phyloP scores from a whole-genome alignment of 306 rosid genomes.

The Rosa multiflora region DNA sequence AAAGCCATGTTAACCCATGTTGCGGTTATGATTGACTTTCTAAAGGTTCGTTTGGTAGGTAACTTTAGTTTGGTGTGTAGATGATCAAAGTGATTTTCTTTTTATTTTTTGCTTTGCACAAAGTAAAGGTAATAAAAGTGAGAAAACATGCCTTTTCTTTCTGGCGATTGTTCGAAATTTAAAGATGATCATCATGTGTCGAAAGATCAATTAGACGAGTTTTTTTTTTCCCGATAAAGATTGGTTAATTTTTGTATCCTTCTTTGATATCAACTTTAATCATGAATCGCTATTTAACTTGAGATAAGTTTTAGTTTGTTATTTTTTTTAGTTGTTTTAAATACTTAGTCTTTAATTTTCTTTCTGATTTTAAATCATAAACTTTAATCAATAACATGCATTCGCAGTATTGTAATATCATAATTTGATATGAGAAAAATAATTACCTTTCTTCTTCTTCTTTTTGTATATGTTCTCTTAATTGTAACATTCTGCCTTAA shows the following conservation, averaged over 20 bases:
- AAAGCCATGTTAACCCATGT: conserved; percentile 23
- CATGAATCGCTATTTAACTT: not conserved
- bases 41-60: conserved; percentile 23
- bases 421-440: too few species aligned
- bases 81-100: conserved; percentile 11
- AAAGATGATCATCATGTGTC: not conserved
- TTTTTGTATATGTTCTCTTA: too few species aligned
- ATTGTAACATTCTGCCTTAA: too few species aligned
- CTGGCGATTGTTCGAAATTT: not conserved
- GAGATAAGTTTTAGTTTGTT: not conserved
- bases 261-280: not conserved
- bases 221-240: not conserved
- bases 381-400: too few species aligned
- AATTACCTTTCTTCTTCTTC: too few species aligned
- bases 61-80: conserved; percentile 1
- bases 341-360: too few species aligned
- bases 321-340: too few species aligned
- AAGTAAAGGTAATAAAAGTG: conserved; percentile 28
- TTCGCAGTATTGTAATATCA: too few species aligned
- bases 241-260: not conserved
- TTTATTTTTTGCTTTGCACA: conserved; percentile 11
- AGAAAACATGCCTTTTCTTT: not conserved
- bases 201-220: not conserved
- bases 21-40: conserved; percentile 26
- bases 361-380: too few species aligned